Base-by-base conservation (phyloP, 495 filamentous ascomycete species). In the Daldinia childiae region DNA sequence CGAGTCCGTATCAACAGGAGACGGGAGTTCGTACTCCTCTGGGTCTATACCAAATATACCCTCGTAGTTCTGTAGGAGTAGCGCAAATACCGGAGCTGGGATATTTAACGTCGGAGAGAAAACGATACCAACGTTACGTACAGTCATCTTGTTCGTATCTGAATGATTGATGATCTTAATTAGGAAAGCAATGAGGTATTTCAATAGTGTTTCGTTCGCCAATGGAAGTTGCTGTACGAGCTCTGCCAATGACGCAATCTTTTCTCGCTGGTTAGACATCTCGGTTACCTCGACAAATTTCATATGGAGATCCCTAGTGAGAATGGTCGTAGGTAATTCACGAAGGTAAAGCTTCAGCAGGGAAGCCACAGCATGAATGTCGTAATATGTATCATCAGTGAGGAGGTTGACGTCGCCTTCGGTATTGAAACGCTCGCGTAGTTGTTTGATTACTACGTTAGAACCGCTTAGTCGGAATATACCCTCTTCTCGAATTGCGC, bases 21-120 rank as follows among this genome's bases (percentile, higher is more conserved):
- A 78, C 1, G 83, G 83, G 8, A 83, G 81, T 66, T 86, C 77
- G 59, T 89, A 86, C 64, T 89, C 85, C 69, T 88, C 86, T 1
- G 87, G 85, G 6, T 89, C 84, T 59, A 90, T 86, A 34, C 90
- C 91, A 78, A 98, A 99, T 51, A 99, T 95, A 41, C 85, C 85
- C 71, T 92, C 86, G 74, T 92, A 97, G 71, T 98, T 94, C 58
- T 95, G 94, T 36, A 99, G 86, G 79, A 99, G 95, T 80, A 94
- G 85, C 2, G 93, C 93, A 74, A 99, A 97, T 6, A 99, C 91
- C 15, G 96, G 94, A 1, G 93, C 93, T 0, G 96, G 94, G 43
- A 99, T 98, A 79, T 98, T 98, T 34, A 98, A 86, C 0, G 96
- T 98, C 1, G 95, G 95, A n/a, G 96, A 95, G 80, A 98, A 99